A percentile compares a stretch with the other conserved stretches of the same genome.
These are phyloP conservation scores for Theileria equi DNA, from an alignment of 169 alveolate species.

Conservation along the genomic window DNA sequence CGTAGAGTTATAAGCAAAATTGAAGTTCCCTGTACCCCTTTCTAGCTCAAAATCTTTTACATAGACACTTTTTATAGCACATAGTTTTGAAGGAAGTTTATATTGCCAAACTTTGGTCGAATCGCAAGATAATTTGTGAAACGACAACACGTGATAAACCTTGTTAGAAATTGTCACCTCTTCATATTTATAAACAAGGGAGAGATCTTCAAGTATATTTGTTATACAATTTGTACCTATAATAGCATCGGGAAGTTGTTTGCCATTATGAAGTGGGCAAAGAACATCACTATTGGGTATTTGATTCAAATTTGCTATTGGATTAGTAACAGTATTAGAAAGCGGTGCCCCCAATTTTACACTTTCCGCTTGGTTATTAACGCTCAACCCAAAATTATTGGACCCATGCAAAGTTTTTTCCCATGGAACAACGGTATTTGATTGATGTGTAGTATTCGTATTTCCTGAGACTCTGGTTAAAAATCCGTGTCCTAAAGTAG, in stretches of 20 bases:
- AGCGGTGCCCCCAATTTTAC: neutral
- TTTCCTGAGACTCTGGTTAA: no score
- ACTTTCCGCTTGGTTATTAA: neutral
- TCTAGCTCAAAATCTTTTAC: constrained; percentile 54
- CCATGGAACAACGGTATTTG: no score
- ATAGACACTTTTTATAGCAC: constrained; percentile 10
- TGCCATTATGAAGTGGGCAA: constrained; percentile 43
- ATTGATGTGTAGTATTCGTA: no score
- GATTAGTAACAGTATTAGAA: no score
- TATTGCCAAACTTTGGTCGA: constrained; percentile 18
- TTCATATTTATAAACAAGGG: constrained; percentile 14
- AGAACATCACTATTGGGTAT: constrained; percentile 16
- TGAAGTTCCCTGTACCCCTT: no score
- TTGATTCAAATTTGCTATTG: no score
- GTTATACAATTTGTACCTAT: neutral
- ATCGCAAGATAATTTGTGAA: constrained; percentile 15
- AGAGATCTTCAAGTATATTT: constrained; percentile 3
- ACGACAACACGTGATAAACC: constrained; percentile 11
- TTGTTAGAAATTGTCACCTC: neutral
- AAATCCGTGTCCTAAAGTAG: no score
- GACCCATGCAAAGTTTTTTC: no score
- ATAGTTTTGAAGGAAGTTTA: constrained; percentile 36
- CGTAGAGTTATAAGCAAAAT: neutral
- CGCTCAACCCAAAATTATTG: neutral
- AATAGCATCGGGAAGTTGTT: constrained; percentile 30